phyloP scores from a whole-genome alignment of 345 rosid genomes.

The Ailanthus altissimus region DNA sequence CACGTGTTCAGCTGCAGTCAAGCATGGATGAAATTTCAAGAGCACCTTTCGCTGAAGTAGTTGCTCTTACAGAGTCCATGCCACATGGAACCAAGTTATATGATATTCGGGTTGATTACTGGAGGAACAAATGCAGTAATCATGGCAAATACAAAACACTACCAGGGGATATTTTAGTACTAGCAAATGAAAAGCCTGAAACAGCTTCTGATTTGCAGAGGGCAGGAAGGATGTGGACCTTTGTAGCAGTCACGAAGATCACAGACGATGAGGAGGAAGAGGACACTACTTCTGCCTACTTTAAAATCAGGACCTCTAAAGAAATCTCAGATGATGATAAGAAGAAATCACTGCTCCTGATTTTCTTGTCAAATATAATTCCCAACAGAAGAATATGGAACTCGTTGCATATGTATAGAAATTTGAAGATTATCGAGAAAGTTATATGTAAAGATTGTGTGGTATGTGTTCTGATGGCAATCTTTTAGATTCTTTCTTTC shows the following conservation, averaged over 20 bases:
- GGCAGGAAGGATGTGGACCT: constrained; percentile 33
- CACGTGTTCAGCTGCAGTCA: constrained; percentile 37
- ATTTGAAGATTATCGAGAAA: not conserved
- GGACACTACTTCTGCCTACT: not conserved
- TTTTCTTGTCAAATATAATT: too few relatives aligned
- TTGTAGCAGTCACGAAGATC: constrained; percentile 22
- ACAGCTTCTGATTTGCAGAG: constrained; percentile 36
- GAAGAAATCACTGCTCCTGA: not conserved
- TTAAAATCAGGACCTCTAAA: not conserved
- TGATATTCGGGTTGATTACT: constrained; percentile 31
- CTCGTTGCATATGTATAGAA: not conserved
- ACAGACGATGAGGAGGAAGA: not conserved
- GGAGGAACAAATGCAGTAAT: constrained; percentile 39
- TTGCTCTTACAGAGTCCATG: not conserved
- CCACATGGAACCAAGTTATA: constrained; percentile 10
- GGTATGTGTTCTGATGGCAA: not conserved
- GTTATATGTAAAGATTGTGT: not conserved
- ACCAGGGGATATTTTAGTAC: constrained; percentile 43
- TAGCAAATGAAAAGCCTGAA: constrained; percentile 41
- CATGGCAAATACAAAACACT: constrained; percentile 37
- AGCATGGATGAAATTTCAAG: constrained; percentile 30
- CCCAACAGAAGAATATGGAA: too few relatives aligned
- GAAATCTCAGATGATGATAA: not conserved
- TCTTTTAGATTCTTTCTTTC: not conserved
- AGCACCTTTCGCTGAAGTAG: constrained; percentile 40